These are phyloP conservation scores for Leccinum variabile DNA, from an alignment of 1,284 basidiomycete genomes.

Conservation along the genomic window DNA sequence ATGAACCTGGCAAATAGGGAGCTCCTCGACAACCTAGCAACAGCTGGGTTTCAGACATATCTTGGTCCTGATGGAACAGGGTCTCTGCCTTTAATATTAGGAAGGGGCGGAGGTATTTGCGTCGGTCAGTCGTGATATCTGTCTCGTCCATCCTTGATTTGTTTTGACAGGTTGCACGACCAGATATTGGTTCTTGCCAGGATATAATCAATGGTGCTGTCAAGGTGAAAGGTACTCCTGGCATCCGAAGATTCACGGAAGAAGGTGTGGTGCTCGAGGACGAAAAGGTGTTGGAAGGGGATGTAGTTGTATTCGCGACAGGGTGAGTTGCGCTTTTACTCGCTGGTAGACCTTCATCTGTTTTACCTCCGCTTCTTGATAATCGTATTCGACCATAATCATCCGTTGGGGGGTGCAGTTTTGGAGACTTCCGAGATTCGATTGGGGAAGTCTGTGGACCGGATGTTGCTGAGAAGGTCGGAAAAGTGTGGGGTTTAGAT, in stretches of 20 bases:
- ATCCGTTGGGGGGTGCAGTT: conserved; percentile 16
- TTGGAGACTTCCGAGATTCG: conserved; percentile 28
- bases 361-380: neutral
- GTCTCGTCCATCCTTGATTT: neutral
- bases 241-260: conserved; percentile 35
- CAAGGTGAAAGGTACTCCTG: neutral
- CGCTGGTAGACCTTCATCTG: neutral
- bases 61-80: neutral
- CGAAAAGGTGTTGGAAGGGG: conserved; percentile 40
- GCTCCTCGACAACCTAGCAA: neutral
- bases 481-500: conserved; percentile 46
- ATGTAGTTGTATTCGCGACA: conserved; percentile 50
- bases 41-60: neutral
- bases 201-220: conserved; percentile 6
- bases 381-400: neutral
- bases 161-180: neutral
- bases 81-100: neutral
- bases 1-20: neutral
- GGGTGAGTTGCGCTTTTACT: conserved; percentile 29
- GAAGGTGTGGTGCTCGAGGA: conserved; percentile 41
- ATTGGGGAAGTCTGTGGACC: conserved; percentile 39
- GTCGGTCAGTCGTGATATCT: neutral
- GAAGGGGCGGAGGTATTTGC: neutral
- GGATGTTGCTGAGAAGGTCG: conserved; percentile 38
- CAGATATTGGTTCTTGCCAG: neutral